phyloP scores from a whole-genome alignment of 23 red algal species.

The Gracilariopsis chorda region DNA sequence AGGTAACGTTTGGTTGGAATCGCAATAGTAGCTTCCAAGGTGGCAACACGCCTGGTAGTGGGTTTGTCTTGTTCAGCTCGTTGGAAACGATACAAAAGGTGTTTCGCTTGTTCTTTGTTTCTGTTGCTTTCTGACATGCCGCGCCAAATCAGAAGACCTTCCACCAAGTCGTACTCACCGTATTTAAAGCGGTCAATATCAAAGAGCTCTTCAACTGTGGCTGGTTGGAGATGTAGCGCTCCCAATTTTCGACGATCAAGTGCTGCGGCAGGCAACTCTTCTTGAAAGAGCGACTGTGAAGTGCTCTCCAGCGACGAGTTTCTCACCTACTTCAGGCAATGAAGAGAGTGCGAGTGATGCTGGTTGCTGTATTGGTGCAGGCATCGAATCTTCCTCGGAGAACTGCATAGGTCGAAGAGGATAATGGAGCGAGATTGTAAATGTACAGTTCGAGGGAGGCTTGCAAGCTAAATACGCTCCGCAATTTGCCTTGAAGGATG shows the following conservation, averaged over 20 bases:
- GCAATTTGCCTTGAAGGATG: too few relatives aligned
- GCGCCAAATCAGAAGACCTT: neutral
- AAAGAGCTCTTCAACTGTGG: neutral
- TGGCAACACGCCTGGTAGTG: neutral
- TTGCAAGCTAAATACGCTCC: too few relatives aligned
- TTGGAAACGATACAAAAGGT: neutral
- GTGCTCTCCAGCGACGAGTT: neutral
- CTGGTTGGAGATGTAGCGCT: neutral
- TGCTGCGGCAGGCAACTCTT: too few relatives aligned
- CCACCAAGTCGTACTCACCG: neutral
- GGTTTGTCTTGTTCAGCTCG: neutral
- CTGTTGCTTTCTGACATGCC: neutral
- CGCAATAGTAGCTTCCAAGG: neutral
- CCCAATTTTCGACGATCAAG: neutral
- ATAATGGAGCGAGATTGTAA: too few relatives aligned
- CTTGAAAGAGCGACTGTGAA: too few relatives aligned
- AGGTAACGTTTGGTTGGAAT: neutral
- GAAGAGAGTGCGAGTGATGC: neutral
- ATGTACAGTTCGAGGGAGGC: too few relatives aligned
- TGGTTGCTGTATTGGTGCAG: neutral
- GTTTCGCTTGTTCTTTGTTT: neutral
- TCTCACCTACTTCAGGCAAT: neutral
- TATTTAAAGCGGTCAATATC: neutral
- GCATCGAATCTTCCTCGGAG: neutral
- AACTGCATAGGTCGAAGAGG: too few relatives aligned